Evolutionary conservation across 768 basidiomycete species (phyloP), one percentile per base, ranked within the genome.

Genomic region (Tephrocybe sp.): DNA sequence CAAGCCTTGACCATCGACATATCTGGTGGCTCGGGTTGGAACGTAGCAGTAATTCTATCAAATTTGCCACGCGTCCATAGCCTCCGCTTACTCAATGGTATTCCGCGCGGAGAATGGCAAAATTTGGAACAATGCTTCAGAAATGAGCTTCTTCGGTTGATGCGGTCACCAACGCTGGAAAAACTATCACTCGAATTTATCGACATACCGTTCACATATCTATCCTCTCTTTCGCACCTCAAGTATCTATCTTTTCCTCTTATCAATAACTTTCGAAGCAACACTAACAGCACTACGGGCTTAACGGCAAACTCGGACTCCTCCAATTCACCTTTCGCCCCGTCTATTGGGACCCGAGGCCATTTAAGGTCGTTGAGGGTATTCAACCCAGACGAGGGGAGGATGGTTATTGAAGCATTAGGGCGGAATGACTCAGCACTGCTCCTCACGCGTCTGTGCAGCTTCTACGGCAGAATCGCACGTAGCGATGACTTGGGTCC

Each of bases 101-200:
- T 13, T 4, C 31, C 11, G 10, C 34, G 20, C 22, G 36, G 14
- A 22, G 17, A 22, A 22, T 39, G 43, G 50, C 10, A 20, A n/a
- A 9, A 36, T 11, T 17, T 51, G 16, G 26, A 34, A 39, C 35
- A 39, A 26, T 6, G 11, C 16, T 26, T 51, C 43, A 30, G 39
- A n/a, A 20, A 38, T 12, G 16, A 22, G 26, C 19, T 51, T 22
- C 44, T 45, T 11, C 35, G 22, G 9, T 14, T 44, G 17, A 38
- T 45, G 17, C 19, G 7, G 35, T 39, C 35, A 32, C 13, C 30
- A 39, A 22, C 4, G 8, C 16, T 45, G 13, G 33, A 32, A 32
- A 36, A 39, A n/a, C 44, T 44, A 32, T 45, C 50, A 30, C 9
- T 39, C 30, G 50, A 39, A 51, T 39, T 36, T 45, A 16, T 39